Evolutionary conservation across 805 yeast species (phyloP).

Genomic region (Spathaspora boniae): DNA sequence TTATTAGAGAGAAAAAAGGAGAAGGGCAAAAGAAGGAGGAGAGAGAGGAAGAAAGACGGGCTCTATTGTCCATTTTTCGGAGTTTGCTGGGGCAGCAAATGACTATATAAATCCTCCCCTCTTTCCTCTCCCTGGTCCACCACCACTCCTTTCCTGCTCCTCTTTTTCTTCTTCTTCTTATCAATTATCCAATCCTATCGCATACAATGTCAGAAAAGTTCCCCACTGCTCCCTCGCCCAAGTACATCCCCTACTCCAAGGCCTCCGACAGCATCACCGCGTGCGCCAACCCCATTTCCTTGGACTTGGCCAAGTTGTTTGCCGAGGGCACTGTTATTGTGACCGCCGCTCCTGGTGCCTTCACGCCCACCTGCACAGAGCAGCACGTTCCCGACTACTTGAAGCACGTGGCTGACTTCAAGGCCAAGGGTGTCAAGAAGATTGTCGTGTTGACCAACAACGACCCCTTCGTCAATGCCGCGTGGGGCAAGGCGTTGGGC

Average conservation of each 20-base stretch:
- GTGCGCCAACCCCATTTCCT: slow-evolving; percentile 35
- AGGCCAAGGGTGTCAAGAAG: slow-evolving; percentile 29
- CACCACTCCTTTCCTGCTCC: background rate
- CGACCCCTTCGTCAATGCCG: slow-evolving; percentile 41
- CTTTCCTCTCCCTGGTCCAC: background rate
- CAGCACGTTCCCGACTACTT: slow-evolving; percentile 38
- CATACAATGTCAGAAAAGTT: too few relatives aligned
- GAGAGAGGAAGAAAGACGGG: too few relatives aligned
- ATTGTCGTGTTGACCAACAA: slow-evolving; percentile 38
- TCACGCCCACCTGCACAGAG: slow-evolving; percentile 58
- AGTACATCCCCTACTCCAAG: slow-evolving; percentile 40
- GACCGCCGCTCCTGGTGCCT: slow-evolving; percentile 83
- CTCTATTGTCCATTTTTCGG: too few relatives aligned
- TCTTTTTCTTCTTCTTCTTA: background rate
- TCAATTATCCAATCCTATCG: background rate
- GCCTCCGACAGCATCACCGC: slow-evolving; percentile 34
- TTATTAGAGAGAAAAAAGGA: too few relatives aligned
- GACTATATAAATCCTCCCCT: slow-evolving; percentile 2
- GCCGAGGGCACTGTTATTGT: slow-evolving; percentile 57
- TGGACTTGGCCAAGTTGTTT: slow-evolving; percentile 31
- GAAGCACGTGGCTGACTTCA: slow-evolving; percentile 45
- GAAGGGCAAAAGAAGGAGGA: too few relatives aligned
- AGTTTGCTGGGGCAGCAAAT: too few relatives aligned
- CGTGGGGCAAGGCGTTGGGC: slow-evolving; percentile 47
- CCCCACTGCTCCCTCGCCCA: slow-evolving; percentile 34